Percentiles rank a stretch among this genome's conserved stretches.
Conservation (phyloP, 768 basidiomycete species). For the Tylopilus balloui region DNA sequence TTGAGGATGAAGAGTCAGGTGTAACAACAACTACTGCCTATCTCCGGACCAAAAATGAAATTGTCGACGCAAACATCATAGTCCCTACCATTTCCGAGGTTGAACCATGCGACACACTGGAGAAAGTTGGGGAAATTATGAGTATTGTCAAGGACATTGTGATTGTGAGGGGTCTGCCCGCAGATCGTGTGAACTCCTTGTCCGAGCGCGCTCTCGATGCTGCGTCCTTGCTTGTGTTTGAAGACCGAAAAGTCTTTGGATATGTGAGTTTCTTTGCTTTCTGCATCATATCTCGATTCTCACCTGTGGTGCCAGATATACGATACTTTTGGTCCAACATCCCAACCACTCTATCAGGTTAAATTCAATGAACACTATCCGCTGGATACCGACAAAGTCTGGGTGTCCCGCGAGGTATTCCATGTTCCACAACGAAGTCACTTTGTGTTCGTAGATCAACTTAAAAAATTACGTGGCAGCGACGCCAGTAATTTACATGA, state of each 20-base stretch:
- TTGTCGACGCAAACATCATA: conserved; percentile 51
- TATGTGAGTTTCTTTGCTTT: conserved; percentile 52
- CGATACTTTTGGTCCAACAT: conserved; percentile 94
- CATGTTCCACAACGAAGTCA: conserved; percentile 77
- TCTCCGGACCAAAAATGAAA: conserved; percentile 68
- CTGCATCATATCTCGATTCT: conserved; percentile 13
- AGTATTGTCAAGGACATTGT: conserved; percentile 68
- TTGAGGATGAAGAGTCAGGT: conserved; percentile 53
- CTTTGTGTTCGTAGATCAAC: conserved; percentile 76
- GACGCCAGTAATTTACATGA: conserved; percentile 95
- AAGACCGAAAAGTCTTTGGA: conserved; percentile 85
- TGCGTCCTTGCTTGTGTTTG: conserved; percentile 87
- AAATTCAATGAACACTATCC: conserved; percentile 69
- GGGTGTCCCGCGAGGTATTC: conserved; percentile 62
- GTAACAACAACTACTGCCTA: conserved; percentile 39
- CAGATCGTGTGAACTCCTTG: conserved; percentile 39
- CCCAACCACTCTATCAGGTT: conserved; percentile 85
- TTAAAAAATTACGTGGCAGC: conserved; percentile 74
- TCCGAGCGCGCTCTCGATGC: conserved; percentile 73
- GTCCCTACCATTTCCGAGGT: conserved; percentile 65
- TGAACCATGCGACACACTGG: conserved; percentile 58
- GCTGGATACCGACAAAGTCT: conserved; percentile 52
- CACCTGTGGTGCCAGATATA: conserved; percentile 52
- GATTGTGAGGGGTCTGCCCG: conserved; percentile 62
- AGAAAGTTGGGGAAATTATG: conserved; percentile 75